Evolutionary conservation across 352 stramenopile species (phyloP), one percentile per base, ranked within the genome.

Genomic region (Globisporangium iwayamae): DNA sequence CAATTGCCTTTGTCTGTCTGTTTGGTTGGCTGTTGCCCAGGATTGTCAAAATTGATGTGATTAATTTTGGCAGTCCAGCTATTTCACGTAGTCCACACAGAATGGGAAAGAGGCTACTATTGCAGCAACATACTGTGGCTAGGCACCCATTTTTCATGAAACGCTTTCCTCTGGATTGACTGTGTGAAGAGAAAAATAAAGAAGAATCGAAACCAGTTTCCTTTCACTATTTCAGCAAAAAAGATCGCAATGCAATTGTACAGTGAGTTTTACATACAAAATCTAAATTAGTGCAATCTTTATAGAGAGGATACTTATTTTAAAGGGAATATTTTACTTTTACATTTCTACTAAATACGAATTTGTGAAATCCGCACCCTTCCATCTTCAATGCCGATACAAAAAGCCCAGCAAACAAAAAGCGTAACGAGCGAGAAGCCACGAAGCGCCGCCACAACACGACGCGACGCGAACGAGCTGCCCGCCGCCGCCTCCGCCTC

Each of bases 341-440:
- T 56, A 4, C 8, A 6, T 7, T 46, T 14, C 39, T 46, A 13
- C 39, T 46, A 47, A 20, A 47, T 47, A 47, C 41, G 41, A 22
- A 22, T 20, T 47, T 20, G 41, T n/a, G 41, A 20, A 47, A 47
- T n/a, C 11, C 39, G 14, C 39, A 45, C 4, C 8, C 18, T 50
- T 50, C 43, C n/a, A 30, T 18, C 45, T 51, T 51, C 45, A 51
- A 51, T 18, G 16, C 30, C 30, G n/a, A 13, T 32, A 56, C 34
- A 22, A 39, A 36, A 11, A 9, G 5, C 18, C 32, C 32, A 36
- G 4, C 4, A 36, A 36, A 36, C 32, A 20, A 18, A 58, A 58
- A 58, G 52, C 32, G 52, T 58, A 58, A 58, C 52, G 32, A 56
- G 50, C 22, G 32, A 54, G 47, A 34, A 54, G 47, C 28, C 50